Evolutionary conservation across 2,329 filamentous ascomycete species (phyloP).

Genomic region (Fusarium denticulatum): DNA sequence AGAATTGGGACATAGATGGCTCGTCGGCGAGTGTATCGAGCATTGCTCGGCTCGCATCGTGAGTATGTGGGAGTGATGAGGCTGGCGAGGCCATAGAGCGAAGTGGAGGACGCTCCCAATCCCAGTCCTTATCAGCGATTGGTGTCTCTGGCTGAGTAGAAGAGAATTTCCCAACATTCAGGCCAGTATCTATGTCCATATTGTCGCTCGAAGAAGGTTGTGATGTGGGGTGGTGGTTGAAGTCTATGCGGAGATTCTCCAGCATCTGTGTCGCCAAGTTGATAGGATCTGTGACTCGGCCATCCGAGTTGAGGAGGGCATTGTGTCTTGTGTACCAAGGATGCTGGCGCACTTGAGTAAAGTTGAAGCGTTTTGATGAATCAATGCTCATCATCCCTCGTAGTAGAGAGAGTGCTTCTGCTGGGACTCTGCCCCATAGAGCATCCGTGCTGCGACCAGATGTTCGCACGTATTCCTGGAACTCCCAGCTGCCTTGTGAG

Average conservation of each 20-base stretch:
- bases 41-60: constrained; percentile 53
- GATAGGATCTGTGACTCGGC: constrained; percentile 80
- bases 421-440: constrained; percentile 82
- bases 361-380: constrained; percentile 78
- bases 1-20: constrained; percentile 88
- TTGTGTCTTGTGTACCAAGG: constrained; percentile 94
- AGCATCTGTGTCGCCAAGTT: constrained; percentile 95
- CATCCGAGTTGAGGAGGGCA: constrained; percentile 76
- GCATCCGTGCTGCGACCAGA: constrained; percentile 85
- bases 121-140: constrained; percentile 78
- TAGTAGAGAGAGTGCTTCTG: constrained; percentile 80
- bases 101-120: constrained; percentile 82
- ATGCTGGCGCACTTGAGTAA: constrained; percentile 86
- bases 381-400: constrained; percentile 94
- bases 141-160: constrained; percentile 89
- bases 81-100: constrained; percentile 59
- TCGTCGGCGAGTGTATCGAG: constrained; percentile 81
- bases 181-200: constrained; percentile 75
- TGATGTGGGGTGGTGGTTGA: constrained; percentile 72
- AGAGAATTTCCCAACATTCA: constrained; percentile 65
- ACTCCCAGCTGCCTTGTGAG: constrained; percentile 87
- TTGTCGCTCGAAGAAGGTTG: constrained; percentile 56
- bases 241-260: constrained; percentile 88
- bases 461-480: constrained; percentile 82
- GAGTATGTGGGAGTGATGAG: constrained; percentile 49